These are phyloP conservation scores for Pythium phragmiticola DNA, from an alignment of 352 stramenopile genomes.

Conservation along the genomic window DNA sequence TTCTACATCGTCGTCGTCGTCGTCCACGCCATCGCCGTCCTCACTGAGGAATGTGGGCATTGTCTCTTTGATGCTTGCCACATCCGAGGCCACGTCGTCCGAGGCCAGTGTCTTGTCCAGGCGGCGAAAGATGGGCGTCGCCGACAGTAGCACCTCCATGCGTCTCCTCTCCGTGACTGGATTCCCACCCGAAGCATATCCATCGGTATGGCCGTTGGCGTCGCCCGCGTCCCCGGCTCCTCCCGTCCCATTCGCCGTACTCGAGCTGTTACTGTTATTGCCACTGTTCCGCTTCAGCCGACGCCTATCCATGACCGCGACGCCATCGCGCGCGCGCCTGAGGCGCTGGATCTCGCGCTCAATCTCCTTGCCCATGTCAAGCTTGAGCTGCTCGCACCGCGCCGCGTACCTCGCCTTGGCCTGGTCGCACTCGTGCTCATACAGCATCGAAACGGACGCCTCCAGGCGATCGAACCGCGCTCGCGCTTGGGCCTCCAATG, in stretches of 20 bases:
- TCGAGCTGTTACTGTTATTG: constrained; percentile 29
- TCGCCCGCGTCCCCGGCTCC: constrained; percentile 23
- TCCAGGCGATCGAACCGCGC: constrained; percentile 33
- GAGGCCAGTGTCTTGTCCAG: constrained; percentile 36
- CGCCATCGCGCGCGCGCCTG: constrained; percentile 54
- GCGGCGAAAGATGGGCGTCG: constrained; percentile 47
- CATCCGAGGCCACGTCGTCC: constrained; percentile 37
- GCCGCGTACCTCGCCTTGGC: constrained; percentile 36
- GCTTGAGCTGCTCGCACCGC: constrained; percentile 51
- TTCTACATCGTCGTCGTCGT: constrained; percentile 17
- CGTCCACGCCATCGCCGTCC: background rate
- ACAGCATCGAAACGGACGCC: constrained; percentile 31
- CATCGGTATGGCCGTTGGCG: background rate
- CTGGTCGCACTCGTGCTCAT: constrained; percentile 42
- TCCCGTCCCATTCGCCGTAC: constrained; percentile 10
- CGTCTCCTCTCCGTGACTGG: constrained; percentile 55
- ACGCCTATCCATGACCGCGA: constrained; percentile 64
- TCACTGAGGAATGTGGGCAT: constrained; percentile 18
- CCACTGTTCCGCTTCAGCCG: constrained; percentile 26
- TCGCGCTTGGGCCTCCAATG: constrained; percentile 30
- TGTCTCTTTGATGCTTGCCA: constrained; percentile 36
- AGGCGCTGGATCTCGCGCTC: constrained; percentile 54
- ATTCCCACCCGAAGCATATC: constrained; percentile 28
- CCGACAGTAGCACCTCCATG: constrained; percentile 47
- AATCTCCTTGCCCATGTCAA: constrained; percentile 50